Conservation (phyloP, 2,329 filamentous ascomycete species). For the Botrytis cinerea region DNA sequence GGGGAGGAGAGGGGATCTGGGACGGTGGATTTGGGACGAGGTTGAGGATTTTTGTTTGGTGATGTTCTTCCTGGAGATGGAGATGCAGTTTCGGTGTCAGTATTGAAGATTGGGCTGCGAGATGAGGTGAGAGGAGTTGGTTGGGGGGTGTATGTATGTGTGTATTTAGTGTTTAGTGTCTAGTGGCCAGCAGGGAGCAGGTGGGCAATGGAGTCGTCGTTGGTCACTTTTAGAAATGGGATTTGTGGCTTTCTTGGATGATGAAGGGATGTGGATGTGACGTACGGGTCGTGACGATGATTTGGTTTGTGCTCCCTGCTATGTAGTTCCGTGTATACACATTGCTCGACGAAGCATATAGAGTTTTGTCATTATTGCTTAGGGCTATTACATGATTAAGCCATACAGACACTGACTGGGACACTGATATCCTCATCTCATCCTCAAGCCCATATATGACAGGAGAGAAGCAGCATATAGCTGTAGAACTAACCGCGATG, state of each 20-base stretch:
- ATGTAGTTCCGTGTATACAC: conserved; percentile 67
- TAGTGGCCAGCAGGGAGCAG: conserved; percentile 65
- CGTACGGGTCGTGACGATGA: conserved; percentile 57
- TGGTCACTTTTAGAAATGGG: conserved; percentile 47
- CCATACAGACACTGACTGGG: conserved; percentile 41
- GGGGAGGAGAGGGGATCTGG: conserved; percentile 38
- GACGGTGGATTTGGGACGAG: conserved; percentile 38
- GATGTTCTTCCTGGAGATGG: conserved; percentile 60
- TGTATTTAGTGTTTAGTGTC: conserved; percentile 40
- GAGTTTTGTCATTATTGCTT: conserved; percentile 52
- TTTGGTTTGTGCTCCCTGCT: conserved; percentile 48
- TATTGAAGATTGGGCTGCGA: conserved; percentile 63
- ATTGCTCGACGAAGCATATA: conserved; percentile 59
- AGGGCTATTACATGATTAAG: conserved; percentile 59
- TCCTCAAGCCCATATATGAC: background rate
- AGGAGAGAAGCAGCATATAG: conserved; percentile 22
- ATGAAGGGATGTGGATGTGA: background rate
- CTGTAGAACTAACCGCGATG: conserved; percentile 29
- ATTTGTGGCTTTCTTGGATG: background rate
- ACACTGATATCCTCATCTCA: background rate
- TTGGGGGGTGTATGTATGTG: conserved; percentile 43
- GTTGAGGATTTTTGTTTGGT: conserved; percentile 67
- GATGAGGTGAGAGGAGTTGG: conserved; percentile 64
- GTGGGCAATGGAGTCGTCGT: conserved; percentile 59
- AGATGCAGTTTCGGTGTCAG: conserved; percentile 57